Evolutionary conservation across 2,329 filamentous ascomycete genomes (phyloP).

Genomic region (Fusarium haematococcum): DNA sequence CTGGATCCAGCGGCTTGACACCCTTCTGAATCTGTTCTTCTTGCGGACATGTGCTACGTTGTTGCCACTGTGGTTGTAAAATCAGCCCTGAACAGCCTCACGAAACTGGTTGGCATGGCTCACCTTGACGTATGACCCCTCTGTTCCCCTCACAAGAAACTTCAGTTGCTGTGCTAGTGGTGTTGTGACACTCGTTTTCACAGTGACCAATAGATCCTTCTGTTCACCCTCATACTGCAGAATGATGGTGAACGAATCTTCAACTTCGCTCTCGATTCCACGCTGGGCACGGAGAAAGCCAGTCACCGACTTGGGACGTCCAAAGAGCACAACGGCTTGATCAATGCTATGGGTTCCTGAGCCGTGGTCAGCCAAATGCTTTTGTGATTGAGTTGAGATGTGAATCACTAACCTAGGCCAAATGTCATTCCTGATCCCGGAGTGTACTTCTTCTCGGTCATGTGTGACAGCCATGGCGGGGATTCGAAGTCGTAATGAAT

Average conservation of each 20-base stretch:
- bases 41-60: slow-evolving; percentile 50
- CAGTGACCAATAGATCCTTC: slow-evolving; percentile 45
- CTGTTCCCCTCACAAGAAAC: slow-evolving; percentile 31
- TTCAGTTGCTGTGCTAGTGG: slow-evolving; percentile 36
- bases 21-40: slow-evolving; percentile 36
- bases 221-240: slow-evolving; percentile 63
- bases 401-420: slow-evolving; percentile 50
- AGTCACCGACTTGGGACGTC: slow-evolving; percentile 33
- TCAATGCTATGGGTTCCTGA: slow-evolving; percentile 40
- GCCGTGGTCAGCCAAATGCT: neutral
- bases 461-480: slow-evolving; percentile 52
- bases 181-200: slow-evolving; percentile 32
- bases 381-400: neutral
- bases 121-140: slow-evolving; percentile 38
- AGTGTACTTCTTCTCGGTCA: slow-evolving; percentile 48
- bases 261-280: slow-evolving; percentile 46
- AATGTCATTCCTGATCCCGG: slow-evolving; percentile 57
- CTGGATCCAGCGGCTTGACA: slow-evolving; percentile 21
- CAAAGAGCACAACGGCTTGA: slow-evolving; percentile 32
- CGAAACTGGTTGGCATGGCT: neutral
- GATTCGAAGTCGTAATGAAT: slow-evolving; percentile 72
- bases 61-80: slow-evolving; percentile 63
- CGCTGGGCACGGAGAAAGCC: slow-evolving; percentile 38
- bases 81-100: slow-evolving; percentile 6
- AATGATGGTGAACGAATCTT: slow-evolving; percentile 67